These are phyloP conservation scores for Oryza officinalis DNA, from an alignment of 176 grass and related monocot species.

Conservation along the genomic window DNA sequence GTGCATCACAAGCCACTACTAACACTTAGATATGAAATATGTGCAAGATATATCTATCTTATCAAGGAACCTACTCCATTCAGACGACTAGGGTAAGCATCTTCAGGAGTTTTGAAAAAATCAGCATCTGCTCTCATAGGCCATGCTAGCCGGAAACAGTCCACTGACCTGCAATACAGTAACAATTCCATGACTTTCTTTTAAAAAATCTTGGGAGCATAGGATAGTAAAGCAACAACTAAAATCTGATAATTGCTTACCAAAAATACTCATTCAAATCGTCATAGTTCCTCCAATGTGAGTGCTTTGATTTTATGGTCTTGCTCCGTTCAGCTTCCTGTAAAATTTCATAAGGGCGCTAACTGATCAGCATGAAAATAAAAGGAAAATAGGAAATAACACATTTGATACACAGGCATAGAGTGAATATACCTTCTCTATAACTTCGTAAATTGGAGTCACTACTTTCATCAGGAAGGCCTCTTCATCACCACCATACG, in stretches of 20 bases:
- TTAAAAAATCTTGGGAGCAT: neutral
- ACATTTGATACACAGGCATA: conserved; percentile 13
- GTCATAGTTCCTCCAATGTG: conserved; percentile 98
- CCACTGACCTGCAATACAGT: conserved; percentile 69
- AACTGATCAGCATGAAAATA: conserved; percentile 23
- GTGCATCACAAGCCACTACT: conserved; percentile 1
- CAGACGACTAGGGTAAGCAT: conserved; percentile 27
- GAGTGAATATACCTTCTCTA: conserved; percentile 59
- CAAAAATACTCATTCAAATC: conserved; percentile 99
- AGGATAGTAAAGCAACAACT: conserved; percentile 12
- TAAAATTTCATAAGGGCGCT: conserved; percentile 10
- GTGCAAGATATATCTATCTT: neutral
- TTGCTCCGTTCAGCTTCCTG: conserved; percentile 92
- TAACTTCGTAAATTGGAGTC: conserved; percentile 84
- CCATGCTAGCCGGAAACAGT: conserved; percentile 95
- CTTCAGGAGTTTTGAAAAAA: conserved; percentile 76
- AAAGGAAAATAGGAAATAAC: conserved; percentile 18
- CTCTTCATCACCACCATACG: conserved; percentile 87
- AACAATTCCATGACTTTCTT: conserved; percentile 21
- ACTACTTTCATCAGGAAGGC: conserved; percentile 87
- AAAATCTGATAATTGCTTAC: conserved; percentile 37
- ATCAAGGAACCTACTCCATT: conserved; percentile 53
- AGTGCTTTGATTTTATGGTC: conserved; percentile 86
- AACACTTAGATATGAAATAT: conserved; percentile 9
- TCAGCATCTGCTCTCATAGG: conserved; percentile 94